Percentiles rank a stretch among this genome's conserved stretches.
Conservation (phyloP, 2,329 filamentous ascomycete genomes). For the Fusarium solani-melongenae region DNA sequence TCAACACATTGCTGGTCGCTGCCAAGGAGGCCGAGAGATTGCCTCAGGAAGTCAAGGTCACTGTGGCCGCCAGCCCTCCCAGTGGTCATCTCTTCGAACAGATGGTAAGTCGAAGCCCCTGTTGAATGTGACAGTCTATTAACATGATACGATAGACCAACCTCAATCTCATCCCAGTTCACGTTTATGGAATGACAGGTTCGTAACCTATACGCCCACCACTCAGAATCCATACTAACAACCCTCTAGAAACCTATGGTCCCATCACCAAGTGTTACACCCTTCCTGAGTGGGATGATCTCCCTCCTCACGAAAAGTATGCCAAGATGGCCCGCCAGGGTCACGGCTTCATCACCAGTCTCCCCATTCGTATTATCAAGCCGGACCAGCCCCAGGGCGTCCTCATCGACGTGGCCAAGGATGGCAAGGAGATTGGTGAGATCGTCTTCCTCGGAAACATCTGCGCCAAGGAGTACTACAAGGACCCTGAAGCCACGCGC, state of each 20-base stretch:
- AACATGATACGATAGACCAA: conserved; percentile 47
- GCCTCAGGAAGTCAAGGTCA: conserved; percentile 80
- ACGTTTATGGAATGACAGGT: conserved; percentile 85
- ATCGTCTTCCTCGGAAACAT: conserved; percentile 92
- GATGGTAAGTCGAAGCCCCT: conserved; percentile 69
- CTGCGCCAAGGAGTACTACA: conserved; percentile 91
- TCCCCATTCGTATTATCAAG: conserved; percentile 86
- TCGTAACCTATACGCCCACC: neutral
- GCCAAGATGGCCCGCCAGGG: conserved; percentile 93
- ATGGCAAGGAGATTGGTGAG: conserved; percentile 63
- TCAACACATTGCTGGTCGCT: conserved; percentile 92
- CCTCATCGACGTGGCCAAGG: conserved; percentile 58
- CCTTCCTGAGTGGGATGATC: conserved; percentile 83
- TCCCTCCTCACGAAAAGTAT: conserved; percentile 82
- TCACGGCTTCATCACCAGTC: conserved; percentile 86
- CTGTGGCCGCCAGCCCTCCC: conserved; percentile 91
- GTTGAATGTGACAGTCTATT: neutral
- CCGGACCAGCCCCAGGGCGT: conserved; percentile 74
- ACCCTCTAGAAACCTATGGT: conserved; percentile 81
- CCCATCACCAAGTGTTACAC: conserved; percentile 95
- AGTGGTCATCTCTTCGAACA: conserved; percentile 91
- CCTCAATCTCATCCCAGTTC: conserved; percentile 88
- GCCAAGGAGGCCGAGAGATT: conserved; percentile 79
- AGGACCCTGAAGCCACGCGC: conserved; percentile 84
- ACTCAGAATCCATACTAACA: neutral